Percentiles rank a stretch among this genome's conserved stretches.
Evolutionary conservation across 371 early-diverging fungal species (phyloP).

Genomic region (Mortierella sp.): DNA sequence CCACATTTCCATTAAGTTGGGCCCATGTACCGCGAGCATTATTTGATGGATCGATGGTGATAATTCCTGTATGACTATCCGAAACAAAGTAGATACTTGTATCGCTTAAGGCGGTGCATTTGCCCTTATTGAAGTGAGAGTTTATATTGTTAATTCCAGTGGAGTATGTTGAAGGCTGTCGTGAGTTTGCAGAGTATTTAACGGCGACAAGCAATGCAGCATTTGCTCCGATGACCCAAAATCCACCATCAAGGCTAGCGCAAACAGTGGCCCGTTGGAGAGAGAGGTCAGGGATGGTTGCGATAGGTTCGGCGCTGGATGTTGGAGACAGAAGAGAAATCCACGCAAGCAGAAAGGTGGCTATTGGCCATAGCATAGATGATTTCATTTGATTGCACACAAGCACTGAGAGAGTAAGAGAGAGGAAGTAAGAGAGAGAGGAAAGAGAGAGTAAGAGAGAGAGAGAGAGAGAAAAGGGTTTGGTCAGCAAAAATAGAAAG

Average conservation of each 20-base stretch:
- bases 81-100: conserved; percentile 20
- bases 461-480: background rate
- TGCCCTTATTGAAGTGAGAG: background rate
- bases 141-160: background rate
- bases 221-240: conserved; percentile 31
- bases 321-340: background rate
- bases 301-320: conserved; percentile 3
- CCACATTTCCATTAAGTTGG: background rate
- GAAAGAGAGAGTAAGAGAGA: conserved; percentile 5
- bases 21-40: background rate
- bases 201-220: conserved; percentile 1
- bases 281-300: background rate
- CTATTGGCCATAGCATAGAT: background rate
- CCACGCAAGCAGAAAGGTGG: background rate
- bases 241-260: background rate
- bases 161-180: background rate
- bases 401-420: conserved; percentile 4
- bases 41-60: background rate
- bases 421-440: background rate
- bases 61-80: conserved; percentile 7
- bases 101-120: conserved; percentile 19
- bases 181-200: conserved; percentile 3
- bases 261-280: background rate
- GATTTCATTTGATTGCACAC: background rate
- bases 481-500: background rate